A percentile compares a stretch with the other conserved stretches of the same genome.
Evolutionary conservation across 2,329 filamentous ascomycete species (phyloP).

Genomic region (Fusarium beomiforme): DNA sequence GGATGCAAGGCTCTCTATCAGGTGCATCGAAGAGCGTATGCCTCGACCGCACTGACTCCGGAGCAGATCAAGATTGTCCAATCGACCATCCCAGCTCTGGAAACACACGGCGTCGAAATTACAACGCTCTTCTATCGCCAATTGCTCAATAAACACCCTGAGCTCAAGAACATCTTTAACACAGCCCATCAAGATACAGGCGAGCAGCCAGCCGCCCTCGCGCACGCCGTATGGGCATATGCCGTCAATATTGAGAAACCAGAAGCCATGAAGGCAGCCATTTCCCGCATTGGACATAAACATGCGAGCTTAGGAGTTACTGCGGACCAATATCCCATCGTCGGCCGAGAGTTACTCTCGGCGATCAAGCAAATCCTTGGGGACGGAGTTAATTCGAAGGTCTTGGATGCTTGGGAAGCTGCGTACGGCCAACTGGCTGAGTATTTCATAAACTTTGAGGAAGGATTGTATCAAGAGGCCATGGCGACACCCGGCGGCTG

Average conservation of each 20-base stretch:
- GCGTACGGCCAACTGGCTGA: not conserved
- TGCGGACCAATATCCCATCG: not conserved
- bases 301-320: not conserved
- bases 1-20: not conserved
- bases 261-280: not conserved
- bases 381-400: not conserved
- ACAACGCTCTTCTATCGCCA: not conserved
- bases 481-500: not conserved
- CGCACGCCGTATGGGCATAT: not conserved
- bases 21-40: not conserved
- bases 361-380: not conserved
- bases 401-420: not conserved
- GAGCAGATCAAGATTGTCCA: not conserved
- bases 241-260: not conserved
- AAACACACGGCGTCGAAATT: not conserved
- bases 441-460: not conserved
- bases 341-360: not conserved
- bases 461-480: not conserved
- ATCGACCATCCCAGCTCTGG: not conserved
- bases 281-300: not conserved
- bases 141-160: not conserved
- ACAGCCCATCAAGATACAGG: not conserved
- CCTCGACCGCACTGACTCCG: not conserved
- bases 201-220: not conserved
- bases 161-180: not conserved